Base-by-base conservation (phyloP, 2,329 filamentous ascomycete genomes). In the Hymenoscyphus scutula region DNA sequence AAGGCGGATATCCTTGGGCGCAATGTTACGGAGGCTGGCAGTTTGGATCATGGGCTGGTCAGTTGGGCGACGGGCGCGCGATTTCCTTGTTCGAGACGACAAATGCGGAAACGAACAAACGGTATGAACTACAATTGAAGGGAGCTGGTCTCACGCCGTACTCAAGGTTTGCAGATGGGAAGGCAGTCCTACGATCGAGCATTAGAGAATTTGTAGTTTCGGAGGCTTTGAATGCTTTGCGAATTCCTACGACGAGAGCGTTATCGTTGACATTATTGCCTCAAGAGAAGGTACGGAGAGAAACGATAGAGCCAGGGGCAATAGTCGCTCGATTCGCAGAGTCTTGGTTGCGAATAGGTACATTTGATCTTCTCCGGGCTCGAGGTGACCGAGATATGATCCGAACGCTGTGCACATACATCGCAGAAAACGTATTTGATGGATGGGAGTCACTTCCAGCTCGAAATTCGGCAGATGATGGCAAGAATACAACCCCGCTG, bases 181-280 rank as follows among this genome's bases (percentile, higher is more conserved):
- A 95, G 74, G 95, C 95, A 0, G 95, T 99, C 2, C 79, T 99
- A 58, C 82, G 95, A 64, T 96, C 91, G 30, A 96, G 92, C 72
- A 96, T 99, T 69, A 85, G 95, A 64, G 95, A 99, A 78, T 99
- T 95, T 70, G 80, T 99, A 53, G 93, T 96, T 23, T 96, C 90
- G 56, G 95, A 99, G 79, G 87, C 89, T 29, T 83, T 99, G 53
- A 86, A 97, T 74, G 91, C 92, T 0, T 83, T 99, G 1, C 82
- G 85, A 0, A 94, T 99, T 64, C 93, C 94, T 0, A 90, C 87
- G 0, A 99, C 95, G 0, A 82, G 95, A 63, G 95, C 95, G 0
- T 78, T 99, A 32, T 90, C 92, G 38, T 81, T 99, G 63, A 93
- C 89, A 0, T 79, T 95, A 17, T 80, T 92, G 15, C 91, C 91